phyloP scores from a whole-genome alignment of 1,139 yeast species.

The Blastobotrys niveus region DNA sequence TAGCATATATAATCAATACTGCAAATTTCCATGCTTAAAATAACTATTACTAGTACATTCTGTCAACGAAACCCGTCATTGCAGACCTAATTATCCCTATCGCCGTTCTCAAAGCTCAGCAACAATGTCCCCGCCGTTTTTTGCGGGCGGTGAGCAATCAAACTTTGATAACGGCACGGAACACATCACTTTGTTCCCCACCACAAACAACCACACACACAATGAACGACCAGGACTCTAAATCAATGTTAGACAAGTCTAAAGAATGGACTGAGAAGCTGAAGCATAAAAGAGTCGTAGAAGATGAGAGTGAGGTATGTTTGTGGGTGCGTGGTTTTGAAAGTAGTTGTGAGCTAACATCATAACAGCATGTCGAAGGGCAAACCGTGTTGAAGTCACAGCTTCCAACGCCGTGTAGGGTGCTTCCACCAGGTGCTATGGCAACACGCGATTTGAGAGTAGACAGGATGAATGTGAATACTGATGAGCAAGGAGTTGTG shows the following conservation, averaged over 20 bases:
- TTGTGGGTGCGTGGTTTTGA: no score
- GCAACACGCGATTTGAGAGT: conserved; percentile 25
- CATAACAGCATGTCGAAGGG: conserved; percentile 9
- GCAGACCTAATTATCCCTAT: no score
- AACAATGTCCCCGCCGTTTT: no score
- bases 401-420: conserved; percentile 25
- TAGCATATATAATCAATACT: no score
- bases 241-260: background rate
- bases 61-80: no score
- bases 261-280: conserved; percentile 15
- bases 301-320: conserved; percentile 7
- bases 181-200: no score
- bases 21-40: no score
- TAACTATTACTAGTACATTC: no score
- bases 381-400: conserved; percentile 13
- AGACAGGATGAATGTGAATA: conserved; percentile 27
- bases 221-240: background rate
- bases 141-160: no score
- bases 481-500: conserved; percentile 24
- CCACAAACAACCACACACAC: no score
- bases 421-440: conserved; percentile 23
- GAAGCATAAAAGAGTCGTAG: conserved; percentile 25
- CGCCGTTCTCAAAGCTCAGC: no score
- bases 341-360: background rate
- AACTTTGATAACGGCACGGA: no score